These are phyloP conservation scores for Vanilla planifolia DNA, from an alignment of 106 monocot genomes.

Conservation along the genomic window DNA sequence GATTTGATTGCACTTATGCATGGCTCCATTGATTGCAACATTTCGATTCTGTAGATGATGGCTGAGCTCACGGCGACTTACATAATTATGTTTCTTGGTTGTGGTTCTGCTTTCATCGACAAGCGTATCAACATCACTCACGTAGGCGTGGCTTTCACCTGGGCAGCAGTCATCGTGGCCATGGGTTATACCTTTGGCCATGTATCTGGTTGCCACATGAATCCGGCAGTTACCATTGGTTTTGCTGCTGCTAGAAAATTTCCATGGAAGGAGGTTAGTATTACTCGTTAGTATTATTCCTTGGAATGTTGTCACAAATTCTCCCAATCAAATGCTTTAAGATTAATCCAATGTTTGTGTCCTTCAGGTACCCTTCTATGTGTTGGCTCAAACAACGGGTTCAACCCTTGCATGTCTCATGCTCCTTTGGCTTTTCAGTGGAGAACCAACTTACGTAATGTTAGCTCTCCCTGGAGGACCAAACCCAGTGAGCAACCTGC, in stretches of 20 bases:
- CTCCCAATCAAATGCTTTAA: too few species aligned
- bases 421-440: not conserved
- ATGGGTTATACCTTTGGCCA: conserved; percentile 20
- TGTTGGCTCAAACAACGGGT: not conserved
- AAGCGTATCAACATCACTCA: conserved; percentile 7
- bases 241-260: conserved; percentile 5
- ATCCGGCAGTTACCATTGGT: conserved; percentile 23
- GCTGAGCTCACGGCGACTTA: conserved; percentile 17
- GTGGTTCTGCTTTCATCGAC: conserved; percentile 13
- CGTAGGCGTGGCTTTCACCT: conserved; percentile 15
- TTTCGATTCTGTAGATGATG: not conserved
- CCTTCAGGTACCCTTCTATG: not conserved
- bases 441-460: not conserved
- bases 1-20: not conserved
- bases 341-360: too few species aligned
- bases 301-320: too few species aligned
- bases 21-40: not conserved
- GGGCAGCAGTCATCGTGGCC: not conserved
- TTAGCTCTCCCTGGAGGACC: not conserved
- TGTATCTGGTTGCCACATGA: conserved; percentile 22
- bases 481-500: not conserved
- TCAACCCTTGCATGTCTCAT: not conserved
- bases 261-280: conserved; percentile 17
- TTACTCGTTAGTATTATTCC: not conserved
- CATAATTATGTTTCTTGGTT: conserved; percentile 20